These are phyloP conservation scores for Botrytis paeoniae DNA, from an alignment of 2,329 filamentous ascomycete genomes.

Conservation along the genomic window DNA sequence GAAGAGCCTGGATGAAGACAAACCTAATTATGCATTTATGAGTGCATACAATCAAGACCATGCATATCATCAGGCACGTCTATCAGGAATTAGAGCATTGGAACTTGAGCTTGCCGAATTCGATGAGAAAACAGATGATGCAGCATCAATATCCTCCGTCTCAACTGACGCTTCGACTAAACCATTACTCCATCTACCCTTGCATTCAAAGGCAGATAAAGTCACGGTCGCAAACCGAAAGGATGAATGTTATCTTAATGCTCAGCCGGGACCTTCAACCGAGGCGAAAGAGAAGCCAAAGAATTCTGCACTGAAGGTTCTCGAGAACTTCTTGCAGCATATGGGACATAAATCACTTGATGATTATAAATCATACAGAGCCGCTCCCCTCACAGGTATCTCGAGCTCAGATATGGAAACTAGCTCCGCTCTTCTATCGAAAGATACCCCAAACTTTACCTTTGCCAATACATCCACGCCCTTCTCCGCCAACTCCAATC, in stretches of 20 bases:
- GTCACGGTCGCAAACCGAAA: not conserved
- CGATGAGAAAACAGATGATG: not conserved
- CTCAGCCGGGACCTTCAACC: not conserved
- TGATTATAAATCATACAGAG: not conserved
- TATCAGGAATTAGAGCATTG: not conserved
- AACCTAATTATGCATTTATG: conserved; percentile 17
- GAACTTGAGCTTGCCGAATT: not conserved
- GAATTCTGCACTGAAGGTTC: not conserved
- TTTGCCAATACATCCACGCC: not conserved
- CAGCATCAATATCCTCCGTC: not conserved
- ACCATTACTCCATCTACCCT: not conserved
- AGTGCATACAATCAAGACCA: conserved; percentile 17
- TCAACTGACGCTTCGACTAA: not conserved
- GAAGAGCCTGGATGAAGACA: not conserved
- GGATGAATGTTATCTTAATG: not conserved
- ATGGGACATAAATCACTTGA: not conserved
- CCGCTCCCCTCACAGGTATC: not conserved
- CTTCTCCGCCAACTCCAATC: not conserved
- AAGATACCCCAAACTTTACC: not conserved
- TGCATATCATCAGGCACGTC: conserved; percentile 9
- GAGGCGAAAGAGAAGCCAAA: not conserved
- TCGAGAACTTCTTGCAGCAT: not conserved
- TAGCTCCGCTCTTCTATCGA: not conserved
- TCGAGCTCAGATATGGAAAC: not conserved
- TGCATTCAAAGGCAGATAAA: not conserved